These are phyloP conservation scores for Salix arbutifolia DNA, from an alignment of 345 rosid genomes.

Conservation along the genomic window DNA sequence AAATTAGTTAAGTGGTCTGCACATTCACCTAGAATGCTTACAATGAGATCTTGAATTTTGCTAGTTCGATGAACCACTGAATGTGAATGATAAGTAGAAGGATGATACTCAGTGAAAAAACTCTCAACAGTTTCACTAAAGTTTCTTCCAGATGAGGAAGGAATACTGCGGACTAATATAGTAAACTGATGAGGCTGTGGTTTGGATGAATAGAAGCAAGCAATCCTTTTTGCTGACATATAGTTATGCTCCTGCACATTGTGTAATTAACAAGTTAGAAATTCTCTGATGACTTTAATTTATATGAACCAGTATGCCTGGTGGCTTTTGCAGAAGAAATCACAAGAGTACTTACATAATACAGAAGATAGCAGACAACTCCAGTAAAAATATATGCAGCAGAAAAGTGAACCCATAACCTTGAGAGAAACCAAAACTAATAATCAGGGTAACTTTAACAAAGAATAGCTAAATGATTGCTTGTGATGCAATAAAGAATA, in stretches of 20 bases:
- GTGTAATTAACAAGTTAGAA: constrained; percentile 8
- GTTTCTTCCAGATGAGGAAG: constrained; percentile 46
- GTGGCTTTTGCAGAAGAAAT: constrained; percentile 4
- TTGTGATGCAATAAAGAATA: background rate
- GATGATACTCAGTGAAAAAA: constrained; percentile 77
- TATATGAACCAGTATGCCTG: constrained; percentile 9
- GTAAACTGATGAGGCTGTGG: constrained; percentile 78
- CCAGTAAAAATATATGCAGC: constrained; percentile 82
- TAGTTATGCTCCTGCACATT: constrained; percentile 62
- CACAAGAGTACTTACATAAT: constrained; percentile 50
- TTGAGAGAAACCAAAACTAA: constrained; percentile 36
- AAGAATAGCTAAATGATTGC: constrained; percentile 6
- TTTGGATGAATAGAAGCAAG: constrained; percentile 59
- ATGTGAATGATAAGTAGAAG: constrained; percentile 75
- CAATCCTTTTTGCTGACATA: constrained; percentile 60
- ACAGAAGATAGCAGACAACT: constrained; percentile 84
- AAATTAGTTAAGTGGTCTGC: background rate
- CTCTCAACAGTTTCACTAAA: constrained; percentile 60
- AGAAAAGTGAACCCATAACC: constrained; percentile 94
- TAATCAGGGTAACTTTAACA: constrained; percentile 24
- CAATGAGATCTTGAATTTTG: constrained; percentile 62
- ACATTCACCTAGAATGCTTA: constrained; percentile 30
- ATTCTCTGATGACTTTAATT: constrained; percentile 3
- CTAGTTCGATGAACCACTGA: constrained; percentile 53
- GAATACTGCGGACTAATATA: constrained; percentile 68